phyloP scores from a whole-genome alignment of 106 monocot species.

The Allium cepa region DNA sequence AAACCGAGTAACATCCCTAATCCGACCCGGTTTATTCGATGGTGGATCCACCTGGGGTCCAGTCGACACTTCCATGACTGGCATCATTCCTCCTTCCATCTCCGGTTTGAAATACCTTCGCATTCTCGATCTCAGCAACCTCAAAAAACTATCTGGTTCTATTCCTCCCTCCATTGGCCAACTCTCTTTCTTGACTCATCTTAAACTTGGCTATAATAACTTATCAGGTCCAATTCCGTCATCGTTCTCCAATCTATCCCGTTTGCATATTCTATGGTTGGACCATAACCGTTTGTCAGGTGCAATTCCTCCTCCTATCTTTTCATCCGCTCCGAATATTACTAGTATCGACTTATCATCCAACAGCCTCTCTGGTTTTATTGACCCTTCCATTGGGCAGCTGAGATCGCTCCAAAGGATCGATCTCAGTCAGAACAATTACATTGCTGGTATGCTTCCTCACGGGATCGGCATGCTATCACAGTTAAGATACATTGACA shows the following conservation, averaged over 20 bases:
- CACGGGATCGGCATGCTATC: constrained; percentile 14
- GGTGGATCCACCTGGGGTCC: not conserved
- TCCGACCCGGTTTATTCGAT: constrained; percentile 10
- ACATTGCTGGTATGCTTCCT: constrained; percentile 13
- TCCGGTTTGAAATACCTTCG: constrained; percentile 30
- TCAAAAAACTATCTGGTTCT: not conserved
- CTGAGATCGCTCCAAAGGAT: constrained; percentile 4
- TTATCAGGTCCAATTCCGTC: constrained; percentile 36
- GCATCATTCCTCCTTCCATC: constrained; percentile 24
- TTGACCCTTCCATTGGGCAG: constrained; percentile 19
- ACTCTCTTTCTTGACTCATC: constrained; percentile 12
- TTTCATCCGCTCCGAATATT: not conserved
- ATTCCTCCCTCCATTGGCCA: constrained; percentile 6
- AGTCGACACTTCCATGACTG: constrained; percentile 14
- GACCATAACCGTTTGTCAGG: constrained; percentile 12
- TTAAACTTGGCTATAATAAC: constrained; percentile 29
- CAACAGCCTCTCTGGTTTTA: constrained; percentile 31
- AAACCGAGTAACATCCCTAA: constrained; percentile 20
- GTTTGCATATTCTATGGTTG: constrained; percentile 1
- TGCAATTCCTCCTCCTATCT: constrained; percentile 15
- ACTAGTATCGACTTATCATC: too few relatives aligned
- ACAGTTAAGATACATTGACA: constrained; percentile 14
- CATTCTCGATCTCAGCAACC: not conserved
- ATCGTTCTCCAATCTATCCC: constrained; percentile 10
- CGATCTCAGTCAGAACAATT: constrained; percentile 9